A percentile compares a stretch with the other conserved stretches of the same genome.
Conservation (phyloP, 2,329 filamentous ascomycete species). For the Phialocephala sp. region DNA sequence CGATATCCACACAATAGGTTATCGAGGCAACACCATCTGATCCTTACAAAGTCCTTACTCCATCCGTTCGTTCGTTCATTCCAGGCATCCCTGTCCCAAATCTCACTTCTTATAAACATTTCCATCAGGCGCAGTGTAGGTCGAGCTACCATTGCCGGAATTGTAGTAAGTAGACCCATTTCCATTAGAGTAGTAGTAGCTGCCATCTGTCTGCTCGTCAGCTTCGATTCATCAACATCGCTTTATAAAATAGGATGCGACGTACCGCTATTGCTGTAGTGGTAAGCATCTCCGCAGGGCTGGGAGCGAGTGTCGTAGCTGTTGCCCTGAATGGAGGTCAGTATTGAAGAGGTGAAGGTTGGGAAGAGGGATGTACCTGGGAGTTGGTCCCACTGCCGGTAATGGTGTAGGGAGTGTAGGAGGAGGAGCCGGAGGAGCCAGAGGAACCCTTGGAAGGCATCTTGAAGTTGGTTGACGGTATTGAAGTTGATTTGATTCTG, state of each 20-base stretch:
- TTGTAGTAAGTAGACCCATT: slow-evolving; percentile 74
- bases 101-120: slow-evolving; percentile 37
- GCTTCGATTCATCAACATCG: not conserved
- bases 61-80: too few relatives aligned
- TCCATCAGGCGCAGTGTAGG: slow-evolving; percentile 63
- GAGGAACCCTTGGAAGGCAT: slow-evolving; percentile 32
- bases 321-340: slow-evolving; percentile 59
- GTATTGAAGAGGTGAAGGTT: not conserved
- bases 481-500: not conserved
- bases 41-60: not conserved
- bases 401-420: slow-evolving; percentile 46
- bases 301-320: slow-evolving; percentile 71
- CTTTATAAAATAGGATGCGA: not conserved
- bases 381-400: slow-evolving; percentile 61
- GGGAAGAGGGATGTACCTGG: slow-evolving; percentile 52
- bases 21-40: not conserved
- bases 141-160: slow-evolving; percentile 60
- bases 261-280: slow-evolving; percentile 68
- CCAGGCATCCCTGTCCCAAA: too few relatives aligned
- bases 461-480: slow-evolving; percentile 10
- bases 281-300: slow-evolving; percentile 60
- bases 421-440: slow-evolving; percentile 21
- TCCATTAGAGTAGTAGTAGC: slow-evolving; percentile 76
- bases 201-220: slow-evolving; percentile 56
- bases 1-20: not conserved